Percentiles rank a stretch among this genome's conserved stretches.
Conservation (phyloP, 2,329 filamentous ascomycete species). For the Corniculantispora saksenae region DNA sequence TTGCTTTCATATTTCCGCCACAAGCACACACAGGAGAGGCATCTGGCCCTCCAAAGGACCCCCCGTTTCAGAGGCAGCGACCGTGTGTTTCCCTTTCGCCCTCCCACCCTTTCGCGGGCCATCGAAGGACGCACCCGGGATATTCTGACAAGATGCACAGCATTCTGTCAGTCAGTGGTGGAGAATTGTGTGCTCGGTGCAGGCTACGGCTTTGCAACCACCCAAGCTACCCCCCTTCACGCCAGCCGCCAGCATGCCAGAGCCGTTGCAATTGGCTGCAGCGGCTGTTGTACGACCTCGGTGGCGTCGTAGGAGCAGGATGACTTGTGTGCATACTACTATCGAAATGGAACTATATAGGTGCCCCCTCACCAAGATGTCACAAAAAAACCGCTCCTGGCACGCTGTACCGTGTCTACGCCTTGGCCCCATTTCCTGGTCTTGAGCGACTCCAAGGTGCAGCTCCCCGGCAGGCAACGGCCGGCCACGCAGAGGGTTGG, state of each 20-base stretch:
- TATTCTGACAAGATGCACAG: slow-evolving; percentile 18
- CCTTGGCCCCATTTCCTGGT: slow-evolving; percentile 10
- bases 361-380: slow-evolving; percentile 16
- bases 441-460: slow-evolving; percentile 16
- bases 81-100: slow-evolving; percentile 5
- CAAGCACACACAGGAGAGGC: background rate
- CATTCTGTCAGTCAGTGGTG: slow-evolving; percentile 17
- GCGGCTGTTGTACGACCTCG: slow-evolving; percentile 15
- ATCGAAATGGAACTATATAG: slow-evolving; percentile 20
- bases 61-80: slow-evolving; percentile 12
- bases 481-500: background rate
- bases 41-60: background rate
- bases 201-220: slow-evolving; percentile 1
- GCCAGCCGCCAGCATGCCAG: slow-evolving; percentile 14
- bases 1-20: background rate
- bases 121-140: slow-evolving; percentile 19
- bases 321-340: slow-evolving; percentile 15
- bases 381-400: slow-evolving; percentile 18
- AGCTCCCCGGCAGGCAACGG: slow-evolving; percentile 10
- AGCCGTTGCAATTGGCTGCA: slow-evolving; percentile 8
- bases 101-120: slow-evolving; percentile 7
- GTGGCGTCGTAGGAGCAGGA: slow-evolving; percentile 17
- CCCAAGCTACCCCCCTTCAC: background rate
- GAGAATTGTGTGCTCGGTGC: slow-evolving; percentile 15
- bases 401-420: slow-evolving; percentile 12